Percentiles rank a stretch among this genome's conserved stretches.
Conservation (phyloP, 2,329 filamentous ascomycete genomes). For the Rhynchosporium graminicola region DNA sequence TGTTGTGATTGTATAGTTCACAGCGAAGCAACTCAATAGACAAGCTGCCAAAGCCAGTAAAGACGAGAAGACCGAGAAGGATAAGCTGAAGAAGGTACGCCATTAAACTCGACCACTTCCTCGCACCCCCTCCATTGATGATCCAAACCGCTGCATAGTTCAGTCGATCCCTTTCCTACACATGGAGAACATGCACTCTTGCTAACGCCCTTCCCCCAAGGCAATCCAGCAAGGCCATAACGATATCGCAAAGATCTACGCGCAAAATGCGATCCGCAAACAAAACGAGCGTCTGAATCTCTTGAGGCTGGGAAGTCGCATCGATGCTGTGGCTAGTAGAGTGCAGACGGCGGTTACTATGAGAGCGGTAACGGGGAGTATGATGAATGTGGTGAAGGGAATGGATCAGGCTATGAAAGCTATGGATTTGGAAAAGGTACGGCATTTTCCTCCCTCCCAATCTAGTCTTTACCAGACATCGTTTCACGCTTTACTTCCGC, state of each 20-base stretch:
- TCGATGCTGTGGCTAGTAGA: slow-evolving; percentile 59
- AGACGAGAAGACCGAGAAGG: slow-evolving; percentile 60
- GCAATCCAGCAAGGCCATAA: slow-evolving; percentile 60
- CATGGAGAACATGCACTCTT: too few relatives aligned
- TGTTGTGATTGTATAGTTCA: slow-evolving; percentile 47
- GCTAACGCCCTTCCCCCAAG: slow-evolving; percentile 37
- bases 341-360: slow-evolving; percentile 66
- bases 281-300: slow-evolving; percentile 63
- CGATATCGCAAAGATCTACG: slow-evolving; percentile 64
- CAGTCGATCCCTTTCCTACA: neutral
- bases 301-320: slow-evolving; percentile 55
- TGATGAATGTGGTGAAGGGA: slow-evolving; percentile 62
- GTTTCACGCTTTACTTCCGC: too few relatives aligned
- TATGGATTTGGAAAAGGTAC: slow-evolving; percentile 63
- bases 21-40: slow-evolving; percentile 62
- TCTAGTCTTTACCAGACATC: too few relatives aligned
- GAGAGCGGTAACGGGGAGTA: slow-evolving; percentile 60
- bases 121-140: neutral
- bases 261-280: slow-evolving; percentile 63
- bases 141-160: neutral
- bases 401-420: slow-evolving; percentile 64
- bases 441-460: too few relatives aligned
- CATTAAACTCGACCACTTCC: neutral
- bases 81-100: slow-evolving; percentile 59
- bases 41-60: slow-evolving; percentile 63